Evolutionary conservation across 208 protist species (phyloP), one percentile per base, ranked within the genome.

Genomic region (Phytomonas francai): DNA sequence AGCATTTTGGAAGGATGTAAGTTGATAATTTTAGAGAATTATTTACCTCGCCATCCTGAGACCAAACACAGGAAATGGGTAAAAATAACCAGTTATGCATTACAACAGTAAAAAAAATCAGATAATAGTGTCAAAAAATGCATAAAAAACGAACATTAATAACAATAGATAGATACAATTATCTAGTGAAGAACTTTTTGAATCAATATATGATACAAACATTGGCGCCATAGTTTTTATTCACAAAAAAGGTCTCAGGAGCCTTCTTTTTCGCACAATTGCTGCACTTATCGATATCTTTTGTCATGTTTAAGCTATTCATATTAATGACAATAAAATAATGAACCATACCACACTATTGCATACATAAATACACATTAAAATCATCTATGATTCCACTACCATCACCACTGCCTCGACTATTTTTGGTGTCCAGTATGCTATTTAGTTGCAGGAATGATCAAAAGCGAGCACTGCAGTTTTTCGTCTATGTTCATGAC

Each of bases 401-500:
- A n/a, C n/a, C n/a, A 60, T 60, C 9, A 3, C 31, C 57, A 3
- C 9, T 60, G 3, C 9, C 31, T 12, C 31, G 9, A 30, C 29
- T 3, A 39, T 39, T 60, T 12, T 12, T 60, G 3, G 6, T 3
- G 28, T 32, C 9, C 28, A 34, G 29, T 32, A 60, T 32, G 29
- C 54, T 60, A 77, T n/a, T 68, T 57, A 19, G 29, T 54, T 11
- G 74, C 82, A 7, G 81, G 80, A 65, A 93, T 80, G 51, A 98
- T 90, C 42, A 98, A 83, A 76, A 99, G 99, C 4, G 97, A 99
- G 78, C 97, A 99, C 92, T 98, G 98, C 25, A 99, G 80, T 54
- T 96, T 97, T 57, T 98, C 97, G 71, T 97, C 97, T 97, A 99
- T 90, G 98, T 96, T 64, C 98, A 91, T 88, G 49, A 94, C 76